Evolutionary conservation across 768 basidiomycete genomes (phyloP), one percentile per base, ranked within the genome.

Genomic region (Agrocybe pediades): DNA sequence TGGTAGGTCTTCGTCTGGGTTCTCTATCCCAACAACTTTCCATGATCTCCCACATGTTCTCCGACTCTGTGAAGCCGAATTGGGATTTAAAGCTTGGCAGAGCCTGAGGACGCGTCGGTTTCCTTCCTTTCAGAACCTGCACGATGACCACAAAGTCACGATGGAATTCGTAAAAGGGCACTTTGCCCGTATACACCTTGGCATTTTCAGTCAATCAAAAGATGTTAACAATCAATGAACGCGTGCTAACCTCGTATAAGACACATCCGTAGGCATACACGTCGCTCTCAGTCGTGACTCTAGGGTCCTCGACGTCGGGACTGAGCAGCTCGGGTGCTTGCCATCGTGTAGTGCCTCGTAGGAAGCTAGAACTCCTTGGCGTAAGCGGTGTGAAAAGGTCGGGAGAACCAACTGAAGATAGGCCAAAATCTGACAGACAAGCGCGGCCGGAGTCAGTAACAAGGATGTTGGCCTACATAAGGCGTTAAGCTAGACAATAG

Each of bases 391-490:
- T 59, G 16, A 65, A 43, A 2, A 63, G 58, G 29, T 56, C 51
- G 1, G 58, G 46, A 11, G 68, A 62, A 6, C 50, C 58, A 9
- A 71, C 58, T 2, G 63, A 67, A 0, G 73, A 68, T 6, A 82
- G 65, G 15, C 81, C 81, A 48, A 82, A 82, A 59, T 82, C 80
- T 23, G 80, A 74, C 3, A 82, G 66, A 49, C 78, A 79, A 9
- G 80, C 81, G 21, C 67, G 65, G 13, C 70, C 70, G 11, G 66
- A 56, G 4, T 59, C 65, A 5, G 74, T 75, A 16, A 82, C 69
- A 19, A 82, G 70, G 42, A 83, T 76, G 51, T 82, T 82, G 13
- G 65, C 65, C 78, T 81, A 51, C 0, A 30, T 13, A 19, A 29
- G 40, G 45, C 17, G 25, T 41, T 17, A 48, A 3, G 13, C 15